These are phyloP conservation scores for Catharanthus roseus DNA, from an alignment of 257 asterid species.

Conservation along the genomic window DNA sequence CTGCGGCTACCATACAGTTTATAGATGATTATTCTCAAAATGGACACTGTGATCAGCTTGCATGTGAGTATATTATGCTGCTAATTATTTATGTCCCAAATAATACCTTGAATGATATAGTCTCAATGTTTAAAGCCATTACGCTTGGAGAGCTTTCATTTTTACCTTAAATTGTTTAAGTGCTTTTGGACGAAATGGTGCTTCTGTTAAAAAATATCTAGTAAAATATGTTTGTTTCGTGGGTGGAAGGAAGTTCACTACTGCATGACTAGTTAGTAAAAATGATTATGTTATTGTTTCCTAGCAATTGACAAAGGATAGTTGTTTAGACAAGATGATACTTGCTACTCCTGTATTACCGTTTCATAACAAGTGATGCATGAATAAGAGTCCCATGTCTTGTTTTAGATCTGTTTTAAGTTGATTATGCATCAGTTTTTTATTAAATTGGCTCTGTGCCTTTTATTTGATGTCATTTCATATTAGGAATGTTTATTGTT, in stretches of 20 bases:
- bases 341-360: neutral
- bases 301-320: too few relatives aligned
- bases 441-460: neutral
- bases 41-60: conserved; percentile 30
- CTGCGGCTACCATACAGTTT: conserved; percentile 14
- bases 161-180: neutral
- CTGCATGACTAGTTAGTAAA: neutral
- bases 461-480: neutral
- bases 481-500: neutral
- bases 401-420: neutral
- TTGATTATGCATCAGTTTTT: neutral
- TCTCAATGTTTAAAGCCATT: conserved; percentile 5
- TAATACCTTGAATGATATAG: neutral
- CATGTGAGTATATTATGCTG: conserved; percentile 32
- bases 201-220: neutral
- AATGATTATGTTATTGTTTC: neutral
- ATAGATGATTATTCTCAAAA: conserved; percentile 22
- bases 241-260: neutral
- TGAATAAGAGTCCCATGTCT: neutral
- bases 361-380: neutral
- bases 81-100: neutral
- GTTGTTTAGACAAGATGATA: neutral
- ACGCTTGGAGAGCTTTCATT: neutral
- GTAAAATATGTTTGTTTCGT: neutral
- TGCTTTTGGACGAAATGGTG: neutral